phyloP scores from a whole-genome alignment of 2,329 filamentous ascomycete genomes.

The Dactylellina leptospora region DNA sequence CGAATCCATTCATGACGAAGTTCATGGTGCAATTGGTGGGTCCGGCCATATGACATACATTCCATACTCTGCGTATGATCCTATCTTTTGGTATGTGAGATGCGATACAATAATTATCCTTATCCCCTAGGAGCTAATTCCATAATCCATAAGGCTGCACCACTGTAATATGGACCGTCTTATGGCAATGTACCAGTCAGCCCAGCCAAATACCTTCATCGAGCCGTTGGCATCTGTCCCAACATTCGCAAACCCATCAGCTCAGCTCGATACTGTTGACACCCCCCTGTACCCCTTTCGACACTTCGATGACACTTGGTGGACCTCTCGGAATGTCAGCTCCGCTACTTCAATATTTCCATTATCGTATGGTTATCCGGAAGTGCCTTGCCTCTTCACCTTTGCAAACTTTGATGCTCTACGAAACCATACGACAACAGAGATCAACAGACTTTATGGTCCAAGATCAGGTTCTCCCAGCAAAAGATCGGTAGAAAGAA shows the following conservation, averaged over 20 bases:
- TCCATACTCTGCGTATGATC: constrained; percentile 57
- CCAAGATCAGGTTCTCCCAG: constrained; percentile 5
- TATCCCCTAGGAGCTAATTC: neutral
- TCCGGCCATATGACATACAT: constrained; percentile 57
- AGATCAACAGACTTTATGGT: constrained; percentile 55
- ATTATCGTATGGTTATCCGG: constrained; percentile 55
- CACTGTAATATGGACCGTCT: constrained; percentile 57
- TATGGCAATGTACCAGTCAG: constrained; percentile 57
- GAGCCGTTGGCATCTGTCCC: constrained; percentile 40
- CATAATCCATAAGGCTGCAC: constrained; percentile 10
- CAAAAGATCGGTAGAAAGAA: constrained; percentile 9
- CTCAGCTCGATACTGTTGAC: constrained; percentile 51
- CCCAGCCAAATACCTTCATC: constrained; percentile 52
- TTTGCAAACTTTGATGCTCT: constrained; percentile 36
- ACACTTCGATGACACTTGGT: constrained; percentile 50
- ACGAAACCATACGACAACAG: constrained; percentile 35
- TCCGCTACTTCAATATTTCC: constrained; percentile 50
- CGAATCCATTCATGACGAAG: constrained; percentile 56
- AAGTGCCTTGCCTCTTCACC: constrained; percentile 53
- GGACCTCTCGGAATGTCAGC: constrained; percentile 54
- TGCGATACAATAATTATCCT: neutral
- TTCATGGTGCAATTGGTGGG: constrained; percentile 54
- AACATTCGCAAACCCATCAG: constrained; percentile 53
- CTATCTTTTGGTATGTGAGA: constrained; percentile 57
- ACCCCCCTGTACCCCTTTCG: constrained; percentile 56